These are phyloP conservation scores for Pseudopediastrum boryanum DNA, from an alignment of 139 green algal genomes.

Conservation along the genomic window DNA sequence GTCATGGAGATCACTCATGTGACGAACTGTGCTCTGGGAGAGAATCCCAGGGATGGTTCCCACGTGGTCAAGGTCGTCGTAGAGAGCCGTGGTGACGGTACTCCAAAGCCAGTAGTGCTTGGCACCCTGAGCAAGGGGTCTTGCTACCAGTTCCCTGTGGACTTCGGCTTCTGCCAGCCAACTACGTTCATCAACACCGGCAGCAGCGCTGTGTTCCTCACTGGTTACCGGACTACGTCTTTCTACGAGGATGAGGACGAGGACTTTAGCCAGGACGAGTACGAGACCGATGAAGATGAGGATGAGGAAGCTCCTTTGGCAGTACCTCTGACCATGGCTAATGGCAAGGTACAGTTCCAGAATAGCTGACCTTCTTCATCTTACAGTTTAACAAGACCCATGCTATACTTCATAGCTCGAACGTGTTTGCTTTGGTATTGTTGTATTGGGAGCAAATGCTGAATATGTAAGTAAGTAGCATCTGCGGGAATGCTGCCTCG, in stretches of 20 bases:
- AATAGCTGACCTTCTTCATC: too few species aligned
- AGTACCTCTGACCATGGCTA: constrained; percentile 1
- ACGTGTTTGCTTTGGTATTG: too few species aligned
- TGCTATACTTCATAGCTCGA: too few species aligned
- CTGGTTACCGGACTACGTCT: constrained; percentile 25
- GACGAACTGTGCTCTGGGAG: constrained; percentile 22
- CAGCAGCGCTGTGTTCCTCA: constrained; percentile 23
- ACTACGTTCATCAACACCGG: constrained; percentile 25
- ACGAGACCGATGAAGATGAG: constrained; percentile 16
- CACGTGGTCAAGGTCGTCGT: constrained; percentile 26
- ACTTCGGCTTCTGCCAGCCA: constrained; percentile 25
- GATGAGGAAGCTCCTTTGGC: constrained; percentile 18
- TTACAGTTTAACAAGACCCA: too few species aligned
- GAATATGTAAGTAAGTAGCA: too few species aligned
- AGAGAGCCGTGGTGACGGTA: background rate
- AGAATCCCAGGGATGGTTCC: background rate
- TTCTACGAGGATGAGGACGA: constrained; percentile 11
- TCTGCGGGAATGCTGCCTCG: too few species aligned
- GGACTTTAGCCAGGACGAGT: background rate
- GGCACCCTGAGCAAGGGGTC: too few species aligned
- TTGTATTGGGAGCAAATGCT: too few species aligned
- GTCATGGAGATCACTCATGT: constrained; percentile 28
- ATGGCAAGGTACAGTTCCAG: background rate
- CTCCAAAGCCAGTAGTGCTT: background rate
- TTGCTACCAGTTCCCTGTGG: constrained; percentile 13